Conservation (phyloP, 768 basidiomycete species). For the Cantharellus anzutake region DNA sequence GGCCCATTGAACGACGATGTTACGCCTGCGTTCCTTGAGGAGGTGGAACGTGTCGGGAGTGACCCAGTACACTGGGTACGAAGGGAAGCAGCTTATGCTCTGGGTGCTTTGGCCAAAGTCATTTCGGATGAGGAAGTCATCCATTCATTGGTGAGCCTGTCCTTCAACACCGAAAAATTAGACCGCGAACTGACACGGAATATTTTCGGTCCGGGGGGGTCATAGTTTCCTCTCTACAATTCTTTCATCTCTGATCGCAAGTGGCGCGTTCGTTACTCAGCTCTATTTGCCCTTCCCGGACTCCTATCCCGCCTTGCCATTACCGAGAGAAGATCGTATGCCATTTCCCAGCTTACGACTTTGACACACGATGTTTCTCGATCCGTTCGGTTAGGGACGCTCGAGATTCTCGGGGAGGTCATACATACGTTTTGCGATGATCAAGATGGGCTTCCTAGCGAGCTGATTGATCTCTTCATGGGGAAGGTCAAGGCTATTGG, state of each 20-base stretch:
- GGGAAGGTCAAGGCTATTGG: constrained; percentile 19
- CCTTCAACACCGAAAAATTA: not conserved
- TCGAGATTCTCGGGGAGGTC: constrained; percentile 81
- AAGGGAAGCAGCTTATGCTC: constrained; percentile 69
- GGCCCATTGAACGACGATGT: constrained; percentile 16
- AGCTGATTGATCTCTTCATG: constrained; percentile 60
- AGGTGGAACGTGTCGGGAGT: constrained; percentile 45
- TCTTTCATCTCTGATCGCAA: constrained; percentile 42
- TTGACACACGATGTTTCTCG: constrained; percentile 44
- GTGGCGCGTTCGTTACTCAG: constrained; percentile 77
- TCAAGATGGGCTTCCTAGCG: constrained; percentile 46
- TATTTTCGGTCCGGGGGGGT: not conserved
- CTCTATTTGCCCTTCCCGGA: constrained; percentile 68
- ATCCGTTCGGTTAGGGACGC: constrained; percentile 55
- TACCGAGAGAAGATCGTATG: constrained; percentile 38
- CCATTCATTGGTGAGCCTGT: constrained; percentile 34
- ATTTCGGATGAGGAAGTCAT: constrained; percentile 45
- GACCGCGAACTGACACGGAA: constrained; percentile 1
- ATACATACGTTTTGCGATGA: constrained; percentile 57
- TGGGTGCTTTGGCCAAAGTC: constrained; percentile 76
- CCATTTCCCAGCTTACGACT: constrained; percentile 41
- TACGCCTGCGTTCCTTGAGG: constrained; percentile 46
- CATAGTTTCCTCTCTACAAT: constrained; percentile 66
- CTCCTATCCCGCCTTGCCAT: constrained; percentile 48
- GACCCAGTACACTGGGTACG: constrained; percentile 64